Evolutionary conservation across 176 grass and related monocot species (phyloP), one percentile per base, ranked within the genome.

Genomic region (Rhynchospora breviuscula): DNA sequence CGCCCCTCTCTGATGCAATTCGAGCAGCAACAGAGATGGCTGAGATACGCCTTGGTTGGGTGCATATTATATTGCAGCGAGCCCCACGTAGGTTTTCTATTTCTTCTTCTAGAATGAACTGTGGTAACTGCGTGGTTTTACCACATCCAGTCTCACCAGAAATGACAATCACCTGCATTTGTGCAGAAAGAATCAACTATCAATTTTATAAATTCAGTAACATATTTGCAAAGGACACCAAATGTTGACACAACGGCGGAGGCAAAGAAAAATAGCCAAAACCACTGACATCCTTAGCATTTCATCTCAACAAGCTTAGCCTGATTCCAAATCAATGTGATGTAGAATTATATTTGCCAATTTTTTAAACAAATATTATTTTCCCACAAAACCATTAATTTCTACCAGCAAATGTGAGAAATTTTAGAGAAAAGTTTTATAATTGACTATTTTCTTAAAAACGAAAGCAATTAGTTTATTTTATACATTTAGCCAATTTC

Each of bases 141-240:
- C 95, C 95, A 71, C 92, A 98, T 31, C 95, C 95, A 59, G 95
- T 98, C 84, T 98, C 92, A 13, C 95, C 95, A 84, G 95, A 98
- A 86, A 98, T 92, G 59, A 98, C 95, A 79, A 98, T 81, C 85
- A 98, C 90, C 95, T 98, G 86, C 60, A 81, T 86, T 33, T 21
- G 14, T 35, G 80, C 77, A 14, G 72, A 66, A 57, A 80, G 35
- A 80, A 45, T 59, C 43, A 53, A 78, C 18, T 78, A 80, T 80
- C 15, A 43, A 46, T 19, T 63, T 63, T 62, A 49, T 11, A 33
- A 56, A 77, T 10, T 54, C 47, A 29, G 49, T 53, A 56, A 77
- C 22, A 31, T 77, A 31, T 56, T 76, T 77, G 6, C 25, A 56
- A 77, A 77, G 49, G 19, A 77, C 73, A 33, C 49, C 13, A 77